Evolutionary conservation across 1,139 yeast species (phyloP).

Genomic region (Yamadazyma atlantica): DNA sequence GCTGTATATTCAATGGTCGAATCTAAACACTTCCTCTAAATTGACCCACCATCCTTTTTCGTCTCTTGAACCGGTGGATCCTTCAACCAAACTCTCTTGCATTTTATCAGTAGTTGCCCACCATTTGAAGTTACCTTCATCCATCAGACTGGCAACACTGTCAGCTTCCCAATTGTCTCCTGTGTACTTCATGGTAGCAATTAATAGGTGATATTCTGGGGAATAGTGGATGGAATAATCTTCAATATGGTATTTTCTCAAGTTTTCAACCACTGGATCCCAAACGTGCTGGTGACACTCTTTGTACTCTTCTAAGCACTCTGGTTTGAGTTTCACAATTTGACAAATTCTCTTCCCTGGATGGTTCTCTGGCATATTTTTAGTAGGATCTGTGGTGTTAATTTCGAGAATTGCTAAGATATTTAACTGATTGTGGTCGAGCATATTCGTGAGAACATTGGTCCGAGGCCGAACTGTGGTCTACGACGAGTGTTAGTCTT

Average conservation of each 20-base stretch:
- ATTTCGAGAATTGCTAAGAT: background rate
- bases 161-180: conserved; percentile 36
- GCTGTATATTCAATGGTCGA: conserved; percentile 16
- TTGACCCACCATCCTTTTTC: conserved; percentile 36
- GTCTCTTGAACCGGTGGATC: conserved; percentile 34
- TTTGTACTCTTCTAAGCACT: conserved; percentile 31
- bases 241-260: conserved; percentile 32
- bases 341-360: conserved; percentile 35
- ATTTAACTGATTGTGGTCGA: no score
- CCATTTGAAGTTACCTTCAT: conserved; percentile 36
- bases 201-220: conserved; percentile 25
- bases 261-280: conserved; percentile 26
- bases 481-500: no score
- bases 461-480: no score
- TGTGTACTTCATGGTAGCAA: conserved; percentile 32
- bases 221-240: conserved; percentile 37
- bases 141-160: conserved; percentile 25
- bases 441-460: no score
- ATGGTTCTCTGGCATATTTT: conserved; percentile 15
- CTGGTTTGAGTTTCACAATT: conserved; percentile 34
- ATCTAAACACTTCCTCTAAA: conserved; percentile 35
- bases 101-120: conserved; percentile 35
- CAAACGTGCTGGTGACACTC: conserved; percentile 25
- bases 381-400: background rate
- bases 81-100: conserved; percentile 34